Percentiles rank a stretch among this genome's conserved stretches.
Evolutionary conservation across 495 filamentous ascomycete species (phyloP).

Genomic region (Neohortaea acidophila): DNA sequence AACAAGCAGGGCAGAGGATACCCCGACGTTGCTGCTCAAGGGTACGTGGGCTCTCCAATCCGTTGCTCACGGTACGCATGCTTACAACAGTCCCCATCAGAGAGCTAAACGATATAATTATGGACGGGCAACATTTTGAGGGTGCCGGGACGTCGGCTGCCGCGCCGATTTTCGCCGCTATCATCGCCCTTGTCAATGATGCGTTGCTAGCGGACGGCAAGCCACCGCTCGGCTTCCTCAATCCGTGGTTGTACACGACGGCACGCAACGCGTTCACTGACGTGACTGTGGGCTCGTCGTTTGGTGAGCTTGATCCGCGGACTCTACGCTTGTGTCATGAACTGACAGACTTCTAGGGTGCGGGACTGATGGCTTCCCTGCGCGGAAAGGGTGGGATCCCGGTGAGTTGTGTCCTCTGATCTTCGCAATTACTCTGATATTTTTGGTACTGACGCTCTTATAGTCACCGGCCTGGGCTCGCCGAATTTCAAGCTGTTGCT

Average conservation of each 20-base stretch:
- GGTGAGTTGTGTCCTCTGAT: too few species aligned
- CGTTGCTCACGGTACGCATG: not conserved
- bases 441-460: too few species aligned
- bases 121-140: conserved; percentile 21
- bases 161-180: conserved; percentile 20
- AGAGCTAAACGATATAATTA: conserved; percentile 21
- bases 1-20: conserved; percentile 26
- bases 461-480: too few species aligned
- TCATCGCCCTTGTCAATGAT: conserved; percentile 28
- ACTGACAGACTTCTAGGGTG: too few species aligned
- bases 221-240: conserved; percentile 27
- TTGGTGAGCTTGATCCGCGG: too few species aligned
- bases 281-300: conserved; percentile 19
- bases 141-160: conserved; percentile 28
- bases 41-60: too few species aligned
- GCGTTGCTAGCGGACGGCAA: conserved; percentile 22
- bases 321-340: too few species aligned
- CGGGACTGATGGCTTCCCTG: too few species aligned
- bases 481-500: too few species aligned
- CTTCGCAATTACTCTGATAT: too few species aligned
- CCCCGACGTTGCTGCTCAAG: conserved; percentile 28
- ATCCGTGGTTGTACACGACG: conserved; percentile 27
- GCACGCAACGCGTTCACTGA: conserved; percentile 26
- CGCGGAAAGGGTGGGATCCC: too few species aligned
- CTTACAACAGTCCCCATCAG: not conserved